These are phyloP conservation scores for Athelia sp. DNA, from an alignment of 1,284 basidiomycete genomes.

Conservation along the genomic window DNA sequence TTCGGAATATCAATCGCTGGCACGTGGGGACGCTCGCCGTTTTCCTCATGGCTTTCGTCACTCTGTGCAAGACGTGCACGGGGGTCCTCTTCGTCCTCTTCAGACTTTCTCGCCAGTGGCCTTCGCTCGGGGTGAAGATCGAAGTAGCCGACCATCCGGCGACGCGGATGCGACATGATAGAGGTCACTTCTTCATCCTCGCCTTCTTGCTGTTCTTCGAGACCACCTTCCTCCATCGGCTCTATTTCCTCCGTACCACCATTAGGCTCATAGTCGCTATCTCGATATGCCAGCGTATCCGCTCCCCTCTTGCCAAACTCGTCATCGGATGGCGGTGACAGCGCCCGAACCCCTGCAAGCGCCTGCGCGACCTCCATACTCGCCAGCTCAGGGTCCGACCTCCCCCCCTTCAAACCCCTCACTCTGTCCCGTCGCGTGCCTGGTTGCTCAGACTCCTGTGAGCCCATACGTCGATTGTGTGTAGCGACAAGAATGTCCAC, in stretches of 20 bases:
- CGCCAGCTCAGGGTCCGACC: slow-evolving; percentile 63
- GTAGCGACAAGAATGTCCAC: slow-evolving; percentile 81
- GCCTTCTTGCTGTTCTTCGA: slow-evolving; percentile 21
- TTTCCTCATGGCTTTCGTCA: slow-evolving; percentile 26
- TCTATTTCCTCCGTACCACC: slow-evolving; percentile 13
- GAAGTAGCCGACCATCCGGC: slow-evolving; percentile 57
- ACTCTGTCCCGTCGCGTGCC: slow-evolving; percentile 26
- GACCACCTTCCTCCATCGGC: slow-evolving; percentile 9
- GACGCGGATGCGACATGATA: slow-evolving; percentile 26
- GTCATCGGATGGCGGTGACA: slow-evolving; percentile 43
- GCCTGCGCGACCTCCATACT: slow-evolving; percentile 69
- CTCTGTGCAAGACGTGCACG: slow-evolving; percentile 27
- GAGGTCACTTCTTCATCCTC: slow-evolving; percentile 27
- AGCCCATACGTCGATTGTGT: slow-evolving; percentile 50
- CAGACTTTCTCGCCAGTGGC: slow-evolving; percentile 25
- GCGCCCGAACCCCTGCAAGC: slow-evolving; percentile 56
- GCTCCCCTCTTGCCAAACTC: slow-evolving; percentile 38
- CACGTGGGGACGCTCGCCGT: slow-evolving; percentile 6
- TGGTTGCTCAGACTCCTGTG: slow-evolving; percentile 44
- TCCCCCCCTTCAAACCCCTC: slow-evolving; percentile 28
- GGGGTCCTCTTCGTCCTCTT: slow-evolving; percentile 31
- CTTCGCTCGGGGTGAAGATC: slow-evolving; percentile 59
- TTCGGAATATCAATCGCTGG: not conserved
- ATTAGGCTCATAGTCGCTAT: slow-evolving; percentile 13
- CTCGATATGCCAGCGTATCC: slow-evolving; percentile 28